Evolutionary conservation across 2,329 filamentous ascomycete genomes (phyloP), one percentile per base, ranked within the genome.

Genomic region (Magnaporthiopsis incrustans): DNA sequence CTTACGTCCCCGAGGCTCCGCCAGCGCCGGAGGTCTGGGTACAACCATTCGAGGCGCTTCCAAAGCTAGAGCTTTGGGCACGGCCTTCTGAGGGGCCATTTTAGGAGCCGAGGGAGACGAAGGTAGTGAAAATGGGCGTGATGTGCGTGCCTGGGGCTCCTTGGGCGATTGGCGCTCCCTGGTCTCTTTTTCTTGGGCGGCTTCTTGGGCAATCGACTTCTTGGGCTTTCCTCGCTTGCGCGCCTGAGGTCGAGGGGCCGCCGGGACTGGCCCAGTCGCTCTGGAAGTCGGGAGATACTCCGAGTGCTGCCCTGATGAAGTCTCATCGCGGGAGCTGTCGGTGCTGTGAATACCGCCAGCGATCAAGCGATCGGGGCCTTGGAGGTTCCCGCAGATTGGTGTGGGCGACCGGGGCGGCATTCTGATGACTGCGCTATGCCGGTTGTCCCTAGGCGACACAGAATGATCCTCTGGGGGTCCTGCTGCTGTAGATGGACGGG

Each of bases 311-410:
- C 44, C 44, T n/a, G 44, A 53, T 11, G 44, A 53, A 4, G 14
- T 2, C 44, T 53, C 44, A 22, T 53, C 44, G 8, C 15, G 15
- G 15, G 38, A 15, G 38, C 44, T n/a, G 22, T 7, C 18, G 6
- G 22, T 22, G 60, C 10, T 32, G 26, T 26, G n/a, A 18, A 22
- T 61, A 10, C 35, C 60, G 25, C 50, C 60, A 25, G 60, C 8
- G 14, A 61, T 61, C 38, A 61, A 27, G 27, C 11, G 26, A 25
- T 61, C 60, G 12, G 60, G 30, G 10, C 60, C 60, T 25, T 61
- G 60, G 22, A 44, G 60, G 4, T 11, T 61, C 27, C 26, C 60
- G 60, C 60, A 53, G n/a, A 18, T 18, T n/a, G 60, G 60, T 7
- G 60, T 61, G 25, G 26, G 38, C 35, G 60, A 26, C 3, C 60